phyloP scores from a whole-genome alignment of 805 yeast genomes.

The Vanderwaltozyma verrucispora region DNA sequence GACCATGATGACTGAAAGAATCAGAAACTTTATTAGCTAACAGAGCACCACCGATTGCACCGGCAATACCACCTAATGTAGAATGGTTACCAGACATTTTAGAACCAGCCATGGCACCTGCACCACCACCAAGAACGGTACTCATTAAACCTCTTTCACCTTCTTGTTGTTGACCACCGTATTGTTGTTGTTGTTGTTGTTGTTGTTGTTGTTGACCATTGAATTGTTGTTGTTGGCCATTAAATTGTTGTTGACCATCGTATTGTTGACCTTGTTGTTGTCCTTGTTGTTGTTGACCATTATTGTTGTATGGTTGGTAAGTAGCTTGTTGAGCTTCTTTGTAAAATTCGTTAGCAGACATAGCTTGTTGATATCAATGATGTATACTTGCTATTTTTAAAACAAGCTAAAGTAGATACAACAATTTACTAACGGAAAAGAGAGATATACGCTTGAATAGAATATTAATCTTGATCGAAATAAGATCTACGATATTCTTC shows the following conservation, averaged over 20 bases:
- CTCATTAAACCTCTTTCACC: conserved; percentile 7
- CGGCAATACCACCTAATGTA: conserved; percentile 37
- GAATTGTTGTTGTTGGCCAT: conserved; percentile 2
- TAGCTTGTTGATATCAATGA: conserved; percentile 8
- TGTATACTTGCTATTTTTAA: no score
- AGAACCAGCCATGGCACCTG: conserved; percentile 44
- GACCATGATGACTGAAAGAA: neutral
- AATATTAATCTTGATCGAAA: no score
- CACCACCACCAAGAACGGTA: conserved; percentile 38
- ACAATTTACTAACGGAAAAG: no score
- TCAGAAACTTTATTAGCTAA: conserved; percentile 35
- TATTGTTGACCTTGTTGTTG: conserved; percentile 23
- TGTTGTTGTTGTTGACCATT: neutral
- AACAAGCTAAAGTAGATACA: no score
- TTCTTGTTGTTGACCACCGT: conserved; percentile 19
- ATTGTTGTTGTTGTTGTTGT: conserved; percentile 19
- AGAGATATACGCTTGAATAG: no score
- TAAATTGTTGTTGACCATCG: neutral
- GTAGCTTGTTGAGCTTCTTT: conserved; percentile 34
- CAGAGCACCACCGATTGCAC: conserved; percentile 47
- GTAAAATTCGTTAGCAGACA: conserved; percentile 53
- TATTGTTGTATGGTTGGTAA: conserved; percentile 21
- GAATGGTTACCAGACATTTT: conserved; percentile 24
- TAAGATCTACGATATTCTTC: no score
- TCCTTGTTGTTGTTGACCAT: conserved; percentile 4